phyloP scores from a whole-genome alignment of 805 yeast species.

The Suhomyces sp. region DNA sequence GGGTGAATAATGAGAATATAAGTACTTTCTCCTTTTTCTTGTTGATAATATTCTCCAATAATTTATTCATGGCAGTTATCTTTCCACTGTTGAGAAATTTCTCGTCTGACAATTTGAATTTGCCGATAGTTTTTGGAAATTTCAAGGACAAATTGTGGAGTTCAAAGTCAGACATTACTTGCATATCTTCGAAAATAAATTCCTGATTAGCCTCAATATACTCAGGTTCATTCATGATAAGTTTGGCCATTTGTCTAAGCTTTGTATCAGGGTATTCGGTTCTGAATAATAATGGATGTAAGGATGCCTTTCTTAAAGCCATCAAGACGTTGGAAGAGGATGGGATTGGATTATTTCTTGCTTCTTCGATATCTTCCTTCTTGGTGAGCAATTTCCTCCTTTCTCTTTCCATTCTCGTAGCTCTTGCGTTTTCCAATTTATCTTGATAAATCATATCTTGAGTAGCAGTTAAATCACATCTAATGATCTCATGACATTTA shows the following conservation, averaged over 20 bases:
- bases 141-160: conserved; percentile 69
- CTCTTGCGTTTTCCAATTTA: conserved; percentile 49
- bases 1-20: conserved; percentile 90
- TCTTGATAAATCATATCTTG: conserved; percentile 63
- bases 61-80: conserved; percentile 51
- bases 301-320: conserved; percentile 87
- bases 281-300: conserved; percentile 89
- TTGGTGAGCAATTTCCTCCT: conserved; percentile 39
- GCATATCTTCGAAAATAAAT: conserved; percentile 91
- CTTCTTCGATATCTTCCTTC: conserved; percentile 32
- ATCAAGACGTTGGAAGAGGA: conserved; percentile 72
- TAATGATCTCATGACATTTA: conserved; percentile 62
- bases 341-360: conserved; percentile 34
- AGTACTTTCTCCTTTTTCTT: conserved; percentile 67
- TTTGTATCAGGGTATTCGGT: conserved; percentile 53
- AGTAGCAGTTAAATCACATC: conserved; percentile 59
- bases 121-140: conserved; percentile 64
- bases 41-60: conserved; percentile 57
- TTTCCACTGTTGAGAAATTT: conserved; percentile 75
- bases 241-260: conserved; percentile 67
- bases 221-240: conserved; percentile 76
- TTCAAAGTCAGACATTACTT: conserved; percentile 90
- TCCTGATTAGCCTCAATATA: conserved; percentile 75
- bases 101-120: conserved; percentile 51
- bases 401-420: conserved; percentile 42